Base-by-base conservation (phyloP, 768 basidiomycete species). In the Termitomyces sp. region DNA sequence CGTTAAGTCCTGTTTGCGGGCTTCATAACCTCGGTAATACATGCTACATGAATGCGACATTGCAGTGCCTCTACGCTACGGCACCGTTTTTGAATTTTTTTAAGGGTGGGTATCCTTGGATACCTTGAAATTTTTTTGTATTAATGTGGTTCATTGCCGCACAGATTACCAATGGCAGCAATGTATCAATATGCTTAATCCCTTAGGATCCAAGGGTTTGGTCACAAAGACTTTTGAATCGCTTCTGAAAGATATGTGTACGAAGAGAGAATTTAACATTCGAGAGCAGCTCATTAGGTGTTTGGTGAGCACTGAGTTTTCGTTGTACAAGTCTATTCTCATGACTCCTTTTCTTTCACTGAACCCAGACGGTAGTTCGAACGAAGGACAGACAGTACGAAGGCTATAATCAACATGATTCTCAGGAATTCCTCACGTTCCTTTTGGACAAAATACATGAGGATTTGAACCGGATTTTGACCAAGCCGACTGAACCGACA, bases 21-120 rank as follows among this genome's bases (percentile, higher is more conserved):
- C 70, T 99, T 68, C 95, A 95, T 81, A 99, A 99, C 69, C 68
- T 98, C 59, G 88, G 90, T 18, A 98, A 98, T 69, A 99, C 97
- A 8, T 99, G 97, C 70, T 99, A 98, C 68, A 98, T 98, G 94
- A 98, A 98, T 69, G 92, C 97, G 31, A 94, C 94, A 6, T 84
- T 99, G 16, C 97, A 99, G 71, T 99, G 97, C 70, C 76, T 99
- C 67, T 94, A 88, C 68, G 95, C 95, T 0, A 97, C 96, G 0
- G 84, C 90, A 7, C 96, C 96, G 0, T 96, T 99, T 70, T 84
- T 94, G 31, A 80, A 86, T 54, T 98, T 95, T 75, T 98, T 99
- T 66, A 87, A 86, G 4, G 89, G 94, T 94, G 67, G 37, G 83
- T 59, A 22, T 50, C 31, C 13, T 34, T 46, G 16, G 18, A n/a